These are phyloP conservation scores for Skeletonema costatum DNA, from an alignment of 108 stramenopile genomes.

Conservation along the genomic window DNA sequence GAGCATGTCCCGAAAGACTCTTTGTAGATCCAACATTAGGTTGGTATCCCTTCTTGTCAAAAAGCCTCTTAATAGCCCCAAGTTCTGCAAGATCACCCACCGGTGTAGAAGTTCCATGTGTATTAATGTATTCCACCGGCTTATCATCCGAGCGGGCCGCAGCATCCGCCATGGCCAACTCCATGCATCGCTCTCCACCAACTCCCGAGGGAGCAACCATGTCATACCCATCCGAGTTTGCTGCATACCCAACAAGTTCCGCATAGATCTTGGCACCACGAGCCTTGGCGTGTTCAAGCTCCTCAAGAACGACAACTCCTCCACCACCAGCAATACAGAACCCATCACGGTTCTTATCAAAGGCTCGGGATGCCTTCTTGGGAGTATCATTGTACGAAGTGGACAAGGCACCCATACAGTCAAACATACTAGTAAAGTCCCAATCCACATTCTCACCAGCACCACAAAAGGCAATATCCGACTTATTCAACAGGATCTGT, in stretches of 20 bases:
- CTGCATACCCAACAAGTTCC: conserved; percentile 95
- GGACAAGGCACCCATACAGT: conserved; percentile 95
- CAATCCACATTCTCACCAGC: conserved; percentile 91
- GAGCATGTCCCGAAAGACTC: conserved; percentile 94
- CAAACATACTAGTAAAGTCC: conserved; percentile 93
- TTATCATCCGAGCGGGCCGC: conserved; percentile 62
- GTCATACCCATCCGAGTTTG: conserved; percentile 99
- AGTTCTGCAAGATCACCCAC: conserved; percentile 95
- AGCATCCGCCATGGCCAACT: conserved; percentile 88
- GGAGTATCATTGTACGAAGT: conserved; percentile 92
- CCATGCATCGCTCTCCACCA: conserved; percentile 94
- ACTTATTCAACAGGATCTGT: conserved; percentile 89
- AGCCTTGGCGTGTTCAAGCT: conserved; percentile 94
- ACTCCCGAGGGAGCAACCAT: conserved; percentile 98
- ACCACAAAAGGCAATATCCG: conserved; percentile 91
- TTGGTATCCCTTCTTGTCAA: conserved; percentile 85
- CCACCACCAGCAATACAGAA: conserved; percentile 99
- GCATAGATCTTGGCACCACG: conserved; percentile 97
- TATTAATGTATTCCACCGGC: conserved; percentile 95
- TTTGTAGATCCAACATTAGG: conserved; percentile 96
- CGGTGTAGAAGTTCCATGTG: conserved; percentile 99
- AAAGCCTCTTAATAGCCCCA: conserved; percentile 90
- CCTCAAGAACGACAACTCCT: conserved; percentile 95
- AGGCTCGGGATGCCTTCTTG: conserved; percentile 88
- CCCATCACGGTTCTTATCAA: conserved; percentile 96